Evolutionary conservation across 2,329 filamentous ascomycete genomes (phyloP).

Genomic region (Xylariaceae sp.): DNA sequence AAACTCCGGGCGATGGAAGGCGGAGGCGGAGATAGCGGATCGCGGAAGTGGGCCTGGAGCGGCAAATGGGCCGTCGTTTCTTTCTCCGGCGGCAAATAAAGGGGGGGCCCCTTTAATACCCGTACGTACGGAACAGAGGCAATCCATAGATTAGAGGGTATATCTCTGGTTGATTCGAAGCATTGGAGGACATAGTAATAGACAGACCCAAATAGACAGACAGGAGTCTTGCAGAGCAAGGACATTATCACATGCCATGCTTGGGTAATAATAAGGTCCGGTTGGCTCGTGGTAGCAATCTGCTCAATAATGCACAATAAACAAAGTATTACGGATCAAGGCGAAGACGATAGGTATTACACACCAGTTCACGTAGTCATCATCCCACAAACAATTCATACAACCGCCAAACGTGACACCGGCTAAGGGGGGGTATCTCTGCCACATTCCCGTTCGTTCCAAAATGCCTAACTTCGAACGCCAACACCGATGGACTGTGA

Average conservation of each 20-base stretch:
- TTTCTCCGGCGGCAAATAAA: conserved; percentile 63
- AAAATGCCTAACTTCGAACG: neutral
- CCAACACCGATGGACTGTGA: neutral
- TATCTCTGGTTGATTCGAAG: neutral
- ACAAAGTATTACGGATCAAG: neutral
- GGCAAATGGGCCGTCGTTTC: conserved; percentile 97
- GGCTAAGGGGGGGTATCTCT: neutral
- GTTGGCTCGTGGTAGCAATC: neutral
- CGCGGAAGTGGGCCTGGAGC: conserved; percentile 87
- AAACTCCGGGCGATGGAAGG: conserved; percentile 62
- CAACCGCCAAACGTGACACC: neutral
- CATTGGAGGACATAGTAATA: neutral
- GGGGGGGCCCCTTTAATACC: no score
- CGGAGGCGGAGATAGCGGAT: conserved; percentile 64
- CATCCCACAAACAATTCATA: neutral
- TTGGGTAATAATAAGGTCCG: neutral
- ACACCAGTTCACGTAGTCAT: neutral
- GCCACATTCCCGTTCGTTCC: neutral
- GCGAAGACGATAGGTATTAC: conserved; percentile 7
- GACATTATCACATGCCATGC: neutral
- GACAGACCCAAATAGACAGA: conserved; percentile 2
- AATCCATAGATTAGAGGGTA: neutral
- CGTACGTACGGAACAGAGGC: neutral
- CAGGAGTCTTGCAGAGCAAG: neutral
- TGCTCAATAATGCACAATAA: conserved; percentile 1